A percentile compares a stretch with the other conserved stretches of the same genome.
These are phyloP conservation scores for Castanea mollissima DNA, from an alignment of 306 rosid species.

Conservation along the genomic window DNA sequence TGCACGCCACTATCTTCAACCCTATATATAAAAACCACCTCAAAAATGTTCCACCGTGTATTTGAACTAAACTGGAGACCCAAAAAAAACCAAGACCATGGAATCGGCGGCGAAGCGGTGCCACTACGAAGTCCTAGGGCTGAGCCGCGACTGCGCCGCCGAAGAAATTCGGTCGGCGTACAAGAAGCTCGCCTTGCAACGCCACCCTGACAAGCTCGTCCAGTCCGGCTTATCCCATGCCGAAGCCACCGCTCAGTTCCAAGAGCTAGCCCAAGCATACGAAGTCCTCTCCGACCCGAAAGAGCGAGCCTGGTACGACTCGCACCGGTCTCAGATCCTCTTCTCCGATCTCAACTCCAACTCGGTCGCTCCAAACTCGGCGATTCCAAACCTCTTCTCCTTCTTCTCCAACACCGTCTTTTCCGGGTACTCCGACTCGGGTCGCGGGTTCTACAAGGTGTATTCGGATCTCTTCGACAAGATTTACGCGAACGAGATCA, in stretches of 20 bases:
- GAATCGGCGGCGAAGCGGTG: conserved; percentile 67
- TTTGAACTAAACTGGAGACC: neutral
- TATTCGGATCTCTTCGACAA: conserved; percentile 63
- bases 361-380: conserved; percentile 41
- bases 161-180: conserved; percentile 81
- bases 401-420: conserved; percentile 81
- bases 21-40: too few species aligned
- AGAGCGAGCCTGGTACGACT: conserved; percentile 96
- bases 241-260: conserved; percentile 87
- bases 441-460: conserved; percentile 71
- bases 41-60: too few species aligned
- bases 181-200: conserved; percentile 78
- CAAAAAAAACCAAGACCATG: conserved; percentile 29
- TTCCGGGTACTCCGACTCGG: conserved; percentile 65
- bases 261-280: conserved; percentile 89
- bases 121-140: conserved; percentile 88
- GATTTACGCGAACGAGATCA: conserved; percentile 68
- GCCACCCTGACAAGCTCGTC: conserved; percentile 94
- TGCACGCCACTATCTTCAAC: too few species aligned
- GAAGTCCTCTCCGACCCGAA: conserved; percentile 94
- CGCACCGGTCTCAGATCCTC: conserved; percentile 93
- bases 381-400: conserved; percentile 76
- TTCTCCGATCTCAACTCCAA: conserved; percentile 62
- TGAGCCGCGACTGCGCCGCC: conserved; percentile 52
- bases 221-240: conserved; percentile 69